Evolutionary conservation across 257 asterid species (phyloP), one percentile per base, ranked within the genome.

Genomic region (Osmanthus fragrans): DNA sequence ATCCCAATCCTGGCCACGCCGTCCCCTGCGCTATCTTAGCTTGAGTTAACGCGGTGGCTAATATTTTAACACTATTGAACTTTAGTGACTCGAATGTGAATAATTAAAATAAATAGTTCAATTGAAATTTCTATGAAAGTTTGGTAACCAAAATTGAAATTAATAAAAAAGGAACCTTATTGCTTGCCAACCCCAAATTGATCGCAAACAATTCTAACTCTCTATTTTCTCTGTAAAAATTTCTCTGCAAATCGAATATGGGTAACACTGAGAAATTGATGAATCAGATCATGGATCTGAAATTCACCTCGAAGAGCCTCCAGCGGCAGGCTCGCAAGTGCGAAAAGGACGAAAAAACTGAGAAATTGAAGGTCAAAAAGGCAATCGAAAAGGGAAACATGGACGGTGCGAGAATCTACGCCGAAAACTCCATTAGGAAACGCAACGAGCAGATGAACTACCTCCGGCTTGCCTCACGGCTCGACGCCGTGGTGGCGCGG

Each of bases 341-440:
- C 87, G 99, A 92, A 70, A 96, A 93, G 83, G 99, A 93, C 77
- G 99, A 96, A 71, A 96, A 95, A 49, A 0, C 98, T 3, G 98
- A 93, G 89, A 96, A 96, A 72, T 80, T 96, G 75, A 96, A 96
- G 92, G 94, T 96, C 1, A 93, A 93, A 58, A 95, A 93, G 37
- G 99, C 98, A 33, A 96, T 96, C 88, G 98, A 96, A 88, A 96
- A 96, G 67, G 99, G 99, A 0, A 96, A 96, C 90, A 87, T 96
- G 97, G 99, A 96, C 85, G 99, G 98, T 39, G 98, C 97, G 0
- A 87, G 99, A 71, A 96, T 94, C 91, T 94, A 96, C 90, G 98
- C 99, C 78, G 97, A 96, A 90, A 96, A 96, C 82, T 87, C 98
- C 40, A 96, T 96, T 86, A 94, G 98, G 23, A 96, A 96, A 84